These are phyloP conservation scores for Lipomyces japonicus DNA, from an alignment of 805 yeast genomes.

Conservation along the genomic window DNA sequence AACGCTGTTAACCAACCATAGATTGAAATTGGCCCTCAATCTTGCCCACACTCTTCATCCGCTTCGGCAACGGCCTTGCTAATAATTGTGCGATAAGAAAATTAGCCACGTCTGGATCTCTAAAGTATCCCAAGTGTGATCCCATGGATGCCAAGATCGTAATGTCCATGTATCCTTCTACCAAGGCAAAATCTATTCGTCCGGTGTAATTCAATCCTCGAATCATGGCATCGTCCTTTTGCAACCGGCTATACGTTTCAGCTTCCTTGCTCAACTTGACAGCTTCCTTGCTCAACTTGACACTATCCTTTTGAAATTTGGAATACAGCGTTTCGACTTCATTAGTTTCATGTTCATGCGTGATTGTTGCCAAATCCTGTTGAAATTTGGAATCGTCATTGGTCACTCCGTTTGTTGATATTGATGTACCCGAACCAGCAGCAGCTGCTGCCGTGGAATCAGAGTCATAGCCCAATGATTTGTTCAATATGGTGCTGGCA, in stretches of 20 bases:
- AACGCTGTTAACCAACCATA: no score
- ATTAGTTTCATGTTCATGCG: conserved; percentile 1
- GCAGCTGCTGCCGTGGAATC: neutral
- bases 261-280: conserved; percentile 17
- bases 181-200: conserved; percentile 74
- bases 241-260: conserved; percentile 13
- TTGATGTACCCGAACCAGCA: no score
- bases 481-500: conserved; percentile 24
- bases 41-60: conserved; percentile 29
- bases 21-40: no score
- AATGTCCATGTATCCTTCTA: conserved; percentile 73
- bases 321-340: conserved; percentile 24
- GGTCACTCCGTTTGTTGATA: neutral
- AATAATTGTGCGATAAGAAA: conserved; percentile 63
- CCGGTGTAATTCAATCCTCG: conserved; percentile 62
- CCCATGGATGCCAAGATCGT: conserved; percentile 75
- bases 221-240: conserved; percentile 38
- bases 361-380: conserved; percentile 5
- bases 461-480: conserved; percentile 26
- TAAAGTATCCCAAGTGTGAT: conserved; percentile 85
- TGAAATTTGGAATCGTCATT: neutral
- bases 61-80: conserved; percentile 23
- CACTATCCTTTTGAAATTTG: conserved; percentile 19
- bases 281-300: conserved; percentile 18
- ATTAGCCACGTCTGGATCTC: conserved; percentile 77